Evolutionary conservation across 1,139 yeast genomes (phyloP).

Genomic region (Scheffersomyces cryptocercus): DNA sequence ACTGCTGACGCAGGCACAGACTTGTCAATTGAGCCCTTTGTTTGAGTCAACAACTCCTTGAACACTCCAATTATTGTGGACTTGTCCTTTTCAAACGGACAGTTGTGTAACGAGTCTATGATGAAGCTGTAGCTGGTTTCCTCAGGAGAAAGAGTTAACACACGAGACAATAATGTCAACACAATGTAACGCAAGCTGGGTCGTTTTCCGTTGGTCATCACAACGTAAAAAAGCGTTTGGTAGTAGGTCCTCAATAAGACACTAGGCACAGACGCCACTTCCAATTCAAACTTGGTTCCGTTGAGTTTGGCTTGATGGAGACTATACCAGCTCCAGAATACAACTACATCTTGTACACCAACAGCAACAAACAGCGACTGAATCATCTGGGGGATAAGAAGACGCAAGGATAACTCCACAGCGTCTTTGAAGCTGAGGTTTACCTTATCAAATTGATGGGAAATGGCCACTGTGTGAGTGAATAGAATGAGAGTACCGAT

Average conservation of each 20-base stretch:
- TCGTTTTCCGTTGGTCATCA: conserved; percentile 11
- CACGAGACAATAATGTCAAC: conserved; percentile 54
- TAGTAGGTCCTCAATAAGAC: conserved; percentile 31
- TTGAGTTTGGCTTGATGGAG: conserved; percentile 23
- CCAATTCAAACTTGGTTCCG: conserved; percentile 24
- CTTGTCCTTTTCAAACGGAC: conserved; percentile 66
- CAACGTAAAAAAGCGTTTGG: conserved; percentile 34
- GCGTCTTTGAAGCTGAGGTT: conserved; percentile 34
- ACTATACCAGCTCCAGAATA: conserved; percentile 46
- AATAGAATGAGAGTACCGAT: conserved; percentile 32
- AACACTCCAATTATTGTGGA: conserved; percentile 64
- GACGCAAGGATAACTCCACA: conserved; percentile 32
- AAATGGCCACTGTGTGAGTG: conserved; percentile 22
- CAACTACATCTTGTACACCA: conserved; percentile 30
- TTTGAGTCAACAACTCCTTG: conserved; percentile 57
- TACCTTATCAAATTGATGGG: conserved; percentile 15
- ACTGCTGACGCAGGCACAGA: conserved; percentile 1
- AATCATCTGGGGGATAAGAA: conserved; percentile 40
- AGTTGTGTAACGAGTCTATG: conserved; percentile 61
- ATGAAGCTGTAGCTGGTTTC: conserved; percentile 59
- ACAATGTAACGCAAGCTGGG: conserved; percentile 28
- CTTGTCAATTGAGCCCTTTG: conserved; percentile 11
- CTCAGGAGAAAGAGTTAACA: conserved; percentile 60
- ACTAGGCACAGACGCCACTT: conserved; percentile 34
- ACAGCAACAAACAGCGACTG: conserved; percentile 22